Conservation (phyloP, 2,329 filamentous ascomycete species). For the Fusarium tuaranense region DNA sequence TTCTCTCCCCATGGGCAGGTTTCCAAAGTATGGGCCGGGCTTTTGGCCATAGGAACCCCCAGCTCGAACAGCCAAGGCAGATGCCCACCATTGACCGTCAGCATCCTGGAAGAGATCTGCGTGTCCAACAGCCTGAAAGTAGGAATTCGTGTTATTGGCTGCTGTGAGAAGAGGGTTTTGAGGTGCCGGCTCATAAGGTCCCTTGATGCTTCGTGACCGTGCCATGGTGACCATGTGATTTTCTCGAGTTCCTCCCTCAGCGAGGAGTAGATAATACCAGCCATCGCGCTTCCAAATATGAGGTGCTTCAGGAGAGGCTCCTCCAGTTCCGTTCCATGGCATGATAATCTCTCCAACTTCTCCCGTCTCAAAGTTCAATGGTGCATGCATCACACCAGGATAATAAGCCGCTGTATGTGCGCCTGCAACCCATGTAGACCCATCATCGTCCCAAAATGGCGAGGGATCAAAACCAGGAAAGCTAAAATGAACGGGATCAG, state of each 20-base stretch:
- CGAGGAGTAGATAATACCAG: conserved; percentile 62
- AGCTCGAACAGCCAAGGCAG: conserved; percentile 27
- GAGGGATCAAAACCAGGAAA: conserved; percentile 37
- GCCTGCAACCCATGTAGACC: conserved; percentile 52
- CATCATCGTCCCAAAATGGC: conserved; percentile 38
- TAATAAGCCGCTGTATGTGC: conserved; percentile 40
- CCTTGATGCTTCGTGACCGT: conserved; percentile 52
- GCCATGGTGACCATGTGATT: conserved; percentile 59
- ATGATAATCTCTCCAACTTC: conserved; percentile 45
- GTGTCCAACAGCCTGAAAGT: conserved; percentile 57
- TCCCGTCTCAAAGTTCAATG: conserved; percentile 52
- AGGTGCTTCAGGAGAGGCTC: conserved; percentile 55
- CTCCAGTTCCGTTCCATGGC: conserved; percentile 60
- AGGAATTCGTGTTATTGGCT: conserved; percentile 50
- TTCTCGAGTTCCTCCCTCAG: conserved; percentile 59
- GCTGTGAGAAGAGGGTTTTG: conserved; percentile 60
- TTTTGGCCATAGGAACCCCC: conserved; percentile 36
- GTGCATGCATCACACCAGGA: conserved; percentile 37
- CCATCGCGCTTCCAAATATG: conserved; percentile 58
- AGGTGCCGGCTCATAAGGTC: conserved; percentile 56
- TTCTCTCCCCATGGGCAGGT: conserved; percentile 67
- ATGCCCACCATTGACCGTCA: conserved; percentile 23
- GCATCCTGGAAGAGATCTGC: conserved; percentile 58
- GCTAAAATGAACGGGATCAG: conserved; percentile 44
- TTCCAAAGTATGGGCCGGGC: conserved; percentile 26